Conservation (phyloP, 2,329 filamentous ascomycete species). For the Chaetomiaceae sp. region DNA sequence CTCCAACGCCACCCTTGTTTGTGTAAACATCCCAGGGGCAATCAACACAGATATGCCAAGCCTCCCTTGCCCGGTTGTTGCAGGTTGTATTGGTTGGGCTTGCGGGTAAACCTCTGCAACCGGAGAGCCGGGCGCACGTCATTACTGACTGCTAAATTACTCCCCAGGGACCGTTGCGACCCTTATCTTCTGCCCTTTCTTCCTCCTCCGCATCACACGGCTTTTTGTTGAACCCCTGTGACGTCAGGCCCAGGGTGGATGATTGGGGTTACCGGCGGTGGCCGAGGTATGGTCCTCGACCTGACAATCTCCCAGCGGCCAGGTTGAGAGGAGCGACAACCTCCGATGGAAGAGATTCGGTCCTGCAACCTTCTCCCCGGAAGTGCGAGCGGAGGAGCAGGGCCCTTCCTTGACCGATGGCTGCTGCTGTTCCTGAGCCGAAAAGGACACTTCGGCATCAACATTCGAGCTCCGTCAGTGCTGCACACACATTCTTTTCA, state of each 20-base stretch:
- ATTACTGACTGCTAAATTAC: constrained; percentile 17
- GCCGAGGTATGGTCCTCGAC: background rate
- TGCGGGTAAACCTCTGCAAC: constrained; percentile 25
- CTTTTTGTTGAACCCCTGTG: background rate
- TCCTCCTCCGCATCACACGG: background rate
- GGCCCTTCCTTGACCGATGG: no score
- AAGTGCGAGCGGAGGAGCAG: background rate
- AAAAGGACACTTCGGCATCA: background rate
- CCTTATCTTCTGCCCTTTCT: background rate
- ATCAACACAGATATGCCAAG: background rate
- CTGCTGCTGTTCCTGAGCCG: background rate
- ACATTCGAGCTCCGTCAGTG: background rate
- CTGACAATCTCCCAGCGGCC: background rate
- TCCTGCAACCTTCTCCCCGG: background rate
- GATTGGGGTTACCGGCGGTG: constrained; percentile 2
- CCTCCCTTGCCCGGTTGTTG: background rate
- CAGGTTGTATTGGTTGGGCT: constrained; percentile 11
- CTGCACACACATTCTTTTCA: background rate
- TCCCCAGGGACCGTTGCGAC: background rate
- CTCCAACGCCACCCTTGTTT: background rate
- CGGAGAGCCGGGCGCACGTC: constrained; percentile 27
- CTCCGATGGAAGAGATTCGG: background rate
- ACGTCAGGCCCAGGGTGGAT: constrained; percentile 4
- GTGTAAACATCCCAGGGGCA: background rate
- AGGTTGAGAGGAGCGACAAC: background rate